Conservation (phyloP, 2,329 filamentous ascomycete genomes). For the Beauveria asiatica region DNA sequence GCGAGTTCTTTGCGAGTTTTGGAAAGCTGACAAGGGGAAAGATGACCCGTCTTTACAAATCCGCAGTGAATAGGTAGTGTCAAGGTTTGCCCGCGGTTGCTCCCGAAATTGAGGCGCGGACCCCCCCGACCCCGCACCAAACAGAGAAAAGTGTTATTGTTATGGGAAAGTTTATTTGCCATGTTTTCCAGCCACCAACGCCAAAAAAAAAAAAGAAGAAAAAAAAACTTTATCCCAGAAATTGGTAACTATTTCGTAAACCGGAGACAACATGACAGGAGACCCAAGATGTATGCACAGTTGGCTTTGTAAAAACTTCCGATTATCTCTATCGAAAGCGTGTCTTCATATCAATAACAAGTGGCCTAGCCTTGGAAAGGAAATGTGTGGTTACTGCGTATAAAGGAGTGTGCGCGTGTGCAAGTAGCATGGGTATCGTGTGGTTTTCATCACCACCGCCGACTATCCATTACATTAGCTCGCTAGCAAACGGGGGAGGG, state of each 20-base stretch:
- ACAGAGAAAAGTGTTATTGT: background rate
- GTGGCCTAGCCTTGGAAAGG: background rate
- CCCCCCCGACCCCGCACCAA: background rate
- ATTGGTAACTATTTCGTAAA: background rate
- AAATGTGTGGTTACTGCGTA: background rate
- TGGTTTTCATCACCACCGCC: background rate
- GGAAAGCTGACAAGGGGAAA: too few species aligned
- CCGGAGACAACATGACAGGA: background rate
- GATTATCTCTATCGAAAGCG: background rate
- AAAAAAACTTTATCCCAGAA: background rate
- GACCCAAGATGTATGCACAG: too few species aligned
- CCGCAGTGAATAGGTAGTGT: too few species aligned
- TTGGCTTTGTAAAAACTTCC: background rate
- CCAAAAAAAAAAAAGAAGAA: background rate
- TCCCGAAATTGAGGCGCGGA: too few species aligned
- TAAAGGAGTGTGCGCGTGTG: background rate
- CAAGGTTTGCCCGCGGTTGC: too few species aligned
- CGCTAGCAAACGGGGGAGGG: background rate
- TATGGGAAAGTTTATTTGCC: background rate
- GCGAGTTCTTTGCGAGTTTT: too few species aligned
- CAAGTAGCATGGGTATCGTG: background rate
- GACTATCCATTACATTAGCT: background rate
- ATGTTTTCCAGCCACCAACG: constrained; percentile 5
- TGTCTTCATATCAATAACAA: background rate
- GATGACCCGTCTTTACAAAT: too few species aligned